Evolutionary conservation across 768 basidiomycete genomes (phyloP).

Genomic region (Leccinum boreale): DNA sequence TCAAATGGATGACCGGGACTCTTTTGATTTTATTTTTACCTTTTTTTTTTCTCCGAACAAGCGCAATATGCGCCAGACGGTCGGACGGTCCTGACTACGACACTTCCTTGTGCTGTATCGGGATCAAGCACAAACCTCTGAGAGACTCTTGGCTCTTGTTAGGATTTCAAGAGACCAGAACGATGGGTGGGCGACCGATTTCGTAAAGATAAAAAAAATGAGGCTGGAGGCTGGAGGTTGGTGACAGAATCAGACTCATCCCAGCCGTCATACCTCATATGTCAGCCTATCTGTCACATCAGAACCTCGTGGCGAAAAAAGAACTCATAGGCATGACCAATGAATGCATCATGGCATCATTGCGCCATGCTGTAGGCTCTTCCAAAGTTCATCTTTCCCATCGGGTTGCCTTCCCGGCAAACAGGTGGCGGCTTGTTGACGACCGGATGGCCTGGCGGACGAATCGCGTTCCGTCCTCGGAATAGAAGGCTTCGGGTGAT

Average conservation of each 20-base stretch:
- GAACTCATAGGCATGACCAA: neutral
- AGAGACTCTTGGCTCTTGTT: neutral
- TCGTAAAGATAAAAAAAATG: neutral
- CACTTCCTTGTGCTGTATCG: neutral
- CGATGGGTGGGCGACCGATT: neutral
- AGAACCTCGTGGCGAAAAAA: neutral
- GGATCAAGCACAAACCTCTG: neutral
- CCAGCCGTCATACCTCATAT: neutral
- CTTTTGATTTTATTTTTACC: neutral
- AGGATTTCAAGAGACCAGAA: neutral
- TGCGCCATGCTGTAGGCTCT: neutral
- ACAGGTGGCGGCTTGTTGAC: neutral
- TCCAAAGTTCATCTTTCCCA: neutral
- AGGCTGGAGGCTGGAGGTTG: neutral
- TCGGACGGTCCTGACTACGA: neutral
- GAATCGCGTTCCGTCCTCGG: neutral
- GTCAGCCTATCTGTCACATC: neutral
- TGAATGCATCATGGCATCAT: neutral
- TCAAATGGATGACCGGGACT: neutral
- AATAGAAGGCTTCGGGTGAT: neutral
- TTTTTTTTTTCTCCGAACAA: neutral
- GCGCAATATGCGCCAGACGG: no score
- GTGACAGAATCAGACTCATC: neutral
- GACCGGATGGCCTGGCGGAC: neutral
- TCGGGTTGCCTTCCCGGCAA: neutral